phyloP scores from a whole-genome alignment of 2,329 filamentous ascomycete genomes.

The Aspergillus tanneri region DNA sequence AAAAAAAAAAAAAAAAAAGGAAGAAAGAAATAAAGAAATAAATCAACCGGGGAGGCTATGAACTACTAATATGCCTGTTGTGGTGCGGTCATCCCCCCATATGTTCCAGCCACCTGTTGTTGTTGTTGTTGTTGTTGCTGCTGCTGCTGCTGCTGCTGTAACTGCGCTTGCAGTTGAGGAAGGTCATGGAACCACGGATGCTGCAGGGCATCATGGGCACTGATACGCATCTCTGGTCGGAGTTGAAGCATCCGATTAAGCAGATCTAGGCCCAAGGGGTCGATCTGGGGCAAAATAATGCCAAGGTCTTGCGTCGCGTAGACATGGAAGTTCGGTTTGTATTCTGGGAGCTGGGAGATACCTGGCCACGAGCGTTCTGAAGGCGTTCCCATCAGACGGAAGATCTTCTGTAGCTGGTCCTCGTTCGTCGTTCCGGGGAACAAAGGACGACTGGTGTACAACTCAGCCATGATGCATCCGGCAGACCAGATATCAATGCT shows the following conservation, averaged over 20 bases:
- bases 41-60: no score
- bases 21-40: background rate
- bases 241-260: conserved; percentile 89
- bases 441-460: conserved; percentile 93
- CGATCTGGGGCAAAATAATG: conserved; percentile 85
- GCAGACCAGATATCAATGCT: conserved; percentile 99
- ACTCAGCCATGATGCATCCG: conserved; percentile 99
- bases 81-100: conserved; percentile 40
- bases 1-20: background rate
- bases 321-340: conserved; percentile 91
- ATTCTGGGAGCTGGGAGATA: conserved; percentile 93
- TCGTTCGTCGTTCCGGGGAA: conserved; percentile 98
- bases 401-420: conserved; percentile 95
- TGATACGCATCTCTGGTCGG: conserved; percentile 85
- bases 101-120: conserved; percentile 39
- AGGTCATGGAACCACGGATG: conserved; percentile 87
- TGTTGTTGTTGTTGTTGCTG: conserved; percentile 41
- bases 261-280: conserved; percentile 80
- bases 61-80: conserved; percentile 37
- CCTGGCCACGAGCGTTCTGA: conserved; percentile 95
- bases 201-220: conserved; percentile 78
- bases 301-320: conserved; percentile 90
- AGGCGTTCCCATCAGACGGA: conserved; percentile 96
- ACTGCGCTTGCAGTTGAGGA: conserved; percentile 54
- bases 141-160: conserved; percentile 43